Conservation (phyloP, 371 early-diverging fungal species). For the Blakeslea trispora region DNA sequence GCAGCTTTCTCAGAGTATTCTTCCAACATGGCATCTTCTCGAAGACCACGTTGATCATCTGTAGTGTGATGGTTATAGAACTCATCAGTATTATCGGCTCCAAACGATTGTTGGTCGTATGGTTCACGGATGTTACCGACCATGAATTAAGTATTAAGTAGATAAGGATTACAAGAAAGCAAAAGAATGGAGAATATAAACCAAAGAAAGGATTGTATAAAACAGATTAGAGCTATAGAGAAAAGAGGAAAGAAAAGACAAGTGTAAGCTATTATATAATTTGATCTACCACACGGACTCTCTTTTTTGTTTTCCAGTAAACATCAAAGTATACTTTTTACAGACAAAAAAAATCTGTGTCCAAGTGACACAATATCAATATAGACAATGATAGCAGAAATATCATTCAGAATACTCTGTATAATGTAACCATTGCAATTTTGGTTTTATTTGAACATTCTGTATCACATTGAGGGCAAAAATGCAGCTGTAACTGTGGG, state of each 20-base stretch:
- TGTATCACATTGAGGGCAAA: background rate
- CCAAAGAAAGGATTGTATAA: background rate
- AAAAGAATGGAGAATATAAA: slow-evolving; percentile 9
- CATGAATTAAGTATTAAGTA: background rate
- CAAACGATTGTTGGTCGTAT: slow-evolving; percentile 17
- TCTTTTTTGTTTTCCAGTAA: background rate
- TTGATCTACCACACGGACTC: background rate
- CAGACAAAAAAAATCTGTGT: background rate
- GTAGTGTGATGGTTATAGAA: slow-evolving; percentile 7
- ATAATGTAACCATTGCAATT: background rate
- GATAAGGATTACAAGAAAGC: background rate
- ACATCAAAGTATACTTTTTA: background rate
- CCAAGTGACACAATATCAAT: background rate
- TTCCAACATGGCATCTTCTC: slow-evolving; percentile 36
- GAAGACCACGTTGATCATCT: slow-evolving; percentile 6
- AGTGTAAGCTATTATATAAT: background rate
- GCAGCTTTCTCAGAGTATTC: slow-evolving; percentile 50
- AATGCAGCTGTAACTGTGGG: background rate
- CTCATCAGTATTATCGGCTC: slow-evolving; percentile 5
- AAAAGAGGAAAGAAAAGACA: background rate
- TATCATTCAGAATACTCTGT: background rate
- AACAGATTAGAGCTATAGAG: background rate
- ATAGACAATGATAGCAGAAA: background rate
- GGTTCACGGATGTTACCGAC: slow-evolving; percentile 11
- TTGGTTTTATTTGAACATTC: background rate